A percentile compares a stretch with the other conserved stretches of the same genome.
Conservation (phyloP, 768 basidiomycete genomes). For the Russula earlei region DNA sequence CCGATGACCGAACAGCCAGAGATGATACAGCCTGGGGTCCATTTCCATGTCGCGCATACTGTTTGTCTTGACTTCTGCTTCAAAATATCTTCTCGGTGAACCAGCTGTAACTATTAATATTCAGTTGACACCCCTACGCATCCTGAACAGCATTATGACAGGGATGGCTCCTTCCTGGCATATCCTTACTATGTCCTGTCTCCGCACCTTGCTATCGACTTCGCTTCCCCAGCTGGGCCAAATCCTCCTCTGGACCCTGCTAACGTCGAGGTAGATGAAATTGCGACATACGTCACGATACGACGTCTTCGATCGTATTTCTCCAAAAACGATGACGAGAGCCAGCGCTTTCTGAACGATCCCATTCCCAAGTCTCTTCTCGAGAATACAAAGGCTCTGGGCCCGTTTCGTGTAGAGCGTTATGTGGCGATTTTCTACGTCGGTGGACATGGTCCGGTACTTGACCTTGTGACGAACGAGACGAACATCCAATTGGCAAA, state of each 20-base stretch:
- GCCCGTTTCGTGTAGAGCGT: too few species aligned
- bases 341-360: constrained; percentile 52
- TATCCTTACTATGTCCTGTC: constrained; percentile 30
- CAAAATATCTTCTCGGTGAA: constrained; percentile 43
- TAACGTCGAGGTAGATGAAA: constrained; percentile 41
- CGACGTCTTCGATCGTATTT: constrained; percentile 25
- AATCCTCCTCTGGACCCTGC: constrained; percentile 59
- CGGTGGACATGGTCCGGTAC: constrained; percentile 70
- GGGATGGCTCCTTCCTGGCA: constrained; percentile 70
- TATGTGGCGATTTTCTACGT: constrained; percentile 73
- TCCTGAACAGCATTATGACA: constrained; percentile 22
- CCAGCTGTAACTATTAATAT: constrained; percentile 35
- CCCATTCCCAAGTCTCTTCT: constrained; percentile 41
- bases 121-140: background rate
- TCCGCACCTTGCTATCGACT: constrained; percentile 34
- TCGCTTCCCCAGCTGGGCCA: constrained; percentile 40
- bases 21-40: too few species aligned
- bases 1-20: too few species aligned
- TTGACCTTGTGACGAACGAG: constrained; percentile 56
- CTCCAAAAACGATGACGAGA: constrained; percentile 39
- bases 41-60: constrained; percentile 33
- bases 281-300: too few species aligned
- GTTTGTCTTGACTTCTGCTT: constrained; percentile 66
- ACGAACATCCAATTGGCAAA: constrained; percentile 48
- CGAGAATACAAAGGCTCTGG: constrained; percentile 47